Conservation (phyloP, 305 asterid species). For the Salvia sclarea region DNA sequence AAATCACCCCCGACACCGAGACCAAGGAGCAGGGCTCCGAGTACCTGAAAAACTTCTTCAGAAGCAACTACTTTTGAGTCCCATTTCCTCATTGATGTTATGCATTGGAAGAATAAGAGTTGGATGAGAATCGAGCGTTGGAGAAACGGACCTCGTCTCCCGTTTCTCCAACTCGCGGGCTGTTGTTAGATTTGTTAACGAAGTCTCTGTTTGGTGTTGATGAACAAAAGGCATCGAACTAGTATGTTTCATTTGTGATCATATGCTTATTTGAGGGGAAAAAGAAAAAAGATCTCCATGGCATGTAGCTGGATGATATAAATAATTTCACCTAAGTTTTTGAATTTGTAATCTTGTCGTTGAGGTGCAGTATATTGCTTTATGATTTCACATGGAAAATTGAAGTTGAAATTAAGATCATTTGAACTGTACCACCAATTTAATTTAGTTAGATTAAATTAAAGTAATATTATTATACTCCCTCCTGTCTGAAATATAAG, state of each 20-base stretch:
- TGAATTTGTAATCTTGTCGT: background rate
- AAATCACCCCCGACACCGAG: slow-evolving; percentile 43
- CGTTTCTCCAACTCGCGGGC: background rate
- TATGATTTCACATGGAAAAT: background rate
- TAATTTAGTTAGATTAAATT: no score
- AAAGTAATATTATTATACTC: no score
- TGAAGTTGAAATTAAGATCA: background rate
- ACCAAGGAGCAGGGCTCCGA: slow-evolving; percentile 63
- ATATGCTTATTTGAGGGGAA: background rate
- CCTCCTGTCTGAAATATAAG: no score
- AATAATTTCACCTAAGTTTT: background rate
- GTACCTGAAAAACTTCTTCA: slow-evolving; percentile 74
- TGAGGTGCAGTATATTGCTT: background rate
- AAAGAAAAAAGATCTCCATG: background rate
- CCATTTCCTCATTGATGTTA: slow-evolving; percentile 24
- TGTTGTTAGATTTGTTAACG: slow-evolving; percentile 4
- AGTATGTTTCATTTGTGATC: slow-evolving; percentile 16
- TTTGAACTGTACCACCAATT: no score
- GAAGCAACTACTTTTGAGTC: slow-evolving; percentile 68
- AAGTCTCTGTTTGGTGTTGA: slow-evolving; percentile 2
- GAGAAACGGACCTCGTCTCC: slow-evolving; percentile 11
- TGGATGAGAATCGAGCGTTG: slow-evolving; percentile 35
- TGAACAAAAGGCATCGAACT: slow-evolving; percentile 18
- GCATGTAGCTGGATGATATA: slow-evolving; percentile 9
- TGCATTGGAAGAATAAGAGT: slow-evolving; percentile 29